phyloP scores from a whole-genome alignment of 2,329 filamentous ascomycete species.

The Fusarium multiceps region DNA sequence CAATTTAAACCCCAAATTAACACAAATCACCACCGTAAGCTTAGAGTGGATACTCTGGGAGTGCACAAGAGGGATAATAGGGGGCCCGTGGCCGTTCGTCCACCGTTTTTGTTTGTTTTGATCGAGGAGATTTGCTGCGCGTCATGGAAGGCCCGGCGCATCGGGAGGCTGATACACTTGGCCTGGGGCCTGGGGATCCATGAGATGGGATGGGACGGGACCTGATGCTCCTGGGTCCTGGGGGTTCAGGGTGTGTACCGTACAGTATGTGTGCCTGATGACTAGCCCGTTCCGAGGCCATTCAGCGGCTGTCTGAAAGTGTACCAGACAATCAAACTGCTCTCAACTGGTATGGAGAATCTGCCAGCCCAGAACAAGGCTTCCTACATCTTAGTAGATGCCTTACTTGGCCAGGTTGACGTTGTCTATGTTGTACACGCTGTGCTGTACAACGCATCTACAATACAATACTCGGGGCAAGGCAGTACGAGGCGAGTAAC shows the following conservation, averaged over 20 bases:
- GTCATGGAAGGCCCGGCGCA: slow-evolving; percentile 38
- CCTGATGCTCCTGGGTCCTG: slow-evolving; percentile 21
- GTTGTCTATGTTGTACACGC: slow-evolving; percentile 27
- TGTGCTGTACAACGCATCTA: slow-evolving; percentile 13
- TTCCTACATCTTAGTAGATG: slow-evolving; percentile 6
- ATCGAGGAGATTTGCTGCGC: slow-evolving; percentile 45
- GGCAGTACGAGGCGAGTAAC: slow-evolving; percentile 25
- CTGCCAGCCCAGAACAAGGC: slow-evolving; percentile 5
- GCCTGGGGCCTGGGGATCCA: slow-evolving; percentile 24
- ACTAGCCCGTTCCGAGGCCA: slow-evolving; percentile 28
- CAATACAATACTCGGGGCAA: slow-evolving; percentile 10
- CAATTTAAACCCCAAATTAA: slow-evolving; percentile 46
- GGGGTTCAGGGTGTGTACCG: slow-evolving; percentile 10
- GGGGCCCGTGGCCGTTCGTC: slow-evolving; percentile 8
- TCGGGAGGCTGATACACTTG: slow-evolving; percentile 28
- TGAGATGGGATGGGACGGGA: slow-evolving; percentile 18
- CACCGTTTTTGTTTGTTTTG: slow-evolving; percentile 49
- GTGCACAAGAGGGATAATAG: slow-evolving; percentile 33
- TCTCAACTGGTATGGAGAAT: slow-evolving; percentile 17
- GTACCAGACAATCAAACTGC: not conserved
- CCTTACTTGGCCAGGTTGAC: slow-evolving; percentile 13
- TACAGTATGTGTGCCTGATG: slow-evolving; percentile 24
- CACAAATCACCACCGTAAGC: slow-evolving; percentile 35
- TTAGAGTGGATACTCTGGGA: slow-evolving; percentile 41
- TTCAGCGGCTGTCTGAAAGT: slow-evolving; percentile 24